Base-by-base conservation (phyloP, 805 yeast species). In the Ogataea sp. region DNA sequence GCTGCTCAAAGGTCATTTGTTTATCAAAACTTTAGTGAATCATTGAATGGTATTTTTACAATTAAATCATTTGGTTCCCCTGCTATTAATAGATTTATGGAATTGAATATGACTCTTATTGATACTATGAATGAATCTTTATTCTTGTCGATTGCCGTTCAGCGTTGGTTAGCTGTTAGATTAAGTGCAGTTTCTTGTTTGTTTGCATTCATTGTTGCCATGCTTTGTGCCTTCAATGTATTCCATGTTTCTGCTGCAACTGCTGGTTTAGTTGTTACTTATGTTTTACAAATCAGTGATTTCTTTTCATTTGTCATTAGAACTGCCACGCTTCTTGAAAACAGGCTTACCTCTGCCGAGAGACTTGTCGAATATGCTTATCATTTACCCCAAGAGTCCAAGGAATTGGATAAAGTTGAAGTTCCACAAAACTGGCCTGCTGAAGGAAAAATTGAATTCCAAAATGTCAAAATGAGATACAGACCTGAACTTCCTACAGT, bases 301-400 rank as follows among this genome's bases (percentile, higher is more conserved):
- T 53, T 70, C 42, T 58, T 80, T 42, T 70, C 79, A 15, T 64
- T 73, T 39, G 63, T 78, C 47, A 39, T 58, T 46, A 71, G 84
- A 54, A 71, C 83, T 18, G 60, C 74, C 49, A 82, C 90, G 0
- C 78, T 77, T 50, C 74, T 80, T 23, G 93, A 84, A 52, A 83
- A 82, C 56, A 83, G 83, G 53, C 78, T 85, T 83, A 84, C 81
- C 48, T 76, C 89, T 1, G 86, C 75, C n/a, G 93, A 84, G 56
- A 72, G 94, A 59, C 56, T 84, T 33, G 65, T 73, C 39, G 72
- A 74, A 48, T 81, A 83, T 56, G 86, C 84, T 1, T 69, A 58
- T 48, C 63, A 71, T 20, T 59, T 86, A 38, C 76, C 72, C 1
- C 78, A 78, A 48, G 95, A 85, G 59, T 82, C 83, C 4, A 70